phyloP scores from a whole-genome alignment of 768 basidiomycete genomes.

The Psilocybe subaeruginosa region DNA sequence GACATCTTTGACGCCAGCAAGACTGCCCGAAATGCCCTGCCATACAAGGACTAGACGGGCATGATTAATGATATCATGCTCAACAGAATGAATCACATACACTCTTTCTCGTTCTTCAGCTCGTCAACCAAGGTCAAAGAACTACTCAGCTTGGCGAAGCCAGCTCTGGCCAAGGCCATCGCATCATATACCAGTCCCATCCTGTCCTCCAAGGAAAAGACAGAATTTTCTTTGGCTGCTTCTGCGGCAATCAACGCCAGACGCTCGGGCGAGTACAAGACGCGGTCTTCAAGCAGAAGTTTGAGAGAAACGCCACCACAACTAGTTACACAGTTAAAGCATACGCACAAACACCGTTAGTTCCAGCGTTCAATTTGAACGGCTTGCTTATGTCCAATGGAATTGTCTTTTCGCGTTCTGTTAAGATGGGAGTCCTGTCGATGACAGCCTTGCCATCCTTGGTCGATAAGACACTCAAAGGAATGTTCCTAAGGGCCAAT shows the following conservation, averaged over 20 bases:
- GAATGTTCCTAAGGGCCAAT: constrained; percentile 64
- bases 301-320: background rate
- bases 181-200: constrained; percentile 89
- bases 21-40: constrained; percentile 63
- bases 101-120: constrained; percentile 76
- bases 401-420: constrained; percentile 68
- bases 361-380: constrained; percentile 92
- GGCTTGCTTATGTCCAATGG: constrained; percentile 72
- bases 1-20: constrained; percentile 56
- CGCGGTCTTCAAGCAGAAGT: constrained; percentile 60
- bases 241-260: constrained; percentile 79
- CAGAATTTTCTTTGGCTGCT: constrained; percentile 64
- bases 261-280: constrained; percentile 82
- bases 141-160: constrained; percentile 75
- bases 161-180: constrained; percentile 79
- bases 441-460: constrained; percentile 56
- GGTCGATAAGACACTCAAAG: constrained; percentile 73
- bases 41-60: constrained; percentile 71
- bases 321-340: background rate
- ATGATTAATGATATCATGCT: background rate
- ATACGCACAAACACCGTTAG: constrained; percentile 83
- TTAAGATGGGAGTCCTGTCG: constrained; percentile 66
- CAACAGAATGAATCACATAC: constrained; percentile 33
- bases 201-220: constrained; percentile 83
- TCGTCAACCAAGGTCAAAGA: constrained; percentile 73